Conservation (phyloP, 805 yeast genomes). For the Kuraishia cidri region DNA sequence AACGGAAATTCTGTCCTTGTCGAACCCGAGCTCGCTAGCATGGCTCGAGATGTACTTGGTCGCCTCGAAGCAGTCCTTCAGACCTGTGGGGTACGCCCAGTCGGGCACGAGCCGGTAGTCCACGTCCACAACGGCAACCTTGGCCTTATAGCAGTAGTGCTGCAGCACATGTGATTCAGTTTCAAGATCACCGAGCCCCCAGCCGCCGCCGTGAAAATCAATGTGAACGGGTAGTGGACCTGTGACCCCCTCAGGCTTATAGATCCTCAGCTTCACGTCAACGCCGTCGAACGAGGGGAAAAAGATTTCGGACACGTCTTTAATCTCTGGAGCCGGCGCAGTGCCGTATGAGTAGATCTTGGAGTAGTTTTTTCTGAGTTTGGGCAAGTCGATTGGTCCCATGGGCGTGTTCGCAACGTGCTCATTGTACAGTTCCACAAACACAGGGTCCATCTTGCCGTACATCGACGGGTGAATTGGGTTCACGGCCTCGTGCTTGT, state of each 20-base stretch:
- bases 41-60: slow-evolving; percentile 14
- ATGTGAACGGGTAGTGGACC: slow-evolving; percentile 18
- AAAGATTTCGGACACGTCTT: slow-evolving; percentile 8
- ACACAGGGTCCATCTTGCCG: slow-evolving; percentile 15
- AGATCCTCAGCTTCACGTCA: slow-evolving; percentile 15
- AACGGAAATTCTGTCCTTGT: slow-evolving; percentile 14
- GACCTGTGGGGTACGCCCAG: slow-evolving; percentile 15
- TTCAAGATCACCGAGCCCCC: slow-evolving; percentile 21
- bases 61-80: slow-evolving; percentile 19
- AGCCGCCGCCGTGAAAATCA: slow-evolving; percentile 25
- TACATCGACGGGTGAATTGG: slow-evolving; percentile 11
- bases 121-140: slow-evolving; percentile 19
- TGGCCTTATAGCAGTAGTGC: slow-evolving; percentile 15
- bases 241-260: slow-evolving; percentile 13
- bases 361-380: slow-evolving; percentile 13
- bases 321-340: slow-evolving; percentile 13
- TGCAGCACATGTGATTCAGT: slow-evolving; percentile 18
- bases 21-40: slow-evolving; percentile 11
- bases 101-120: slow-evolving; percentile 22
- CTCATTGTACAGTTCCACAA: slow-evolving; percentile 13
- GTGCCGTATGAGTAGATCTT: slow-evolving; percentile 16
- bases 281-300: slow-evolving; percentile 13
- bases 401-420: slow-evolving; percentile 14
- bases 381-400: slow-evolving; percentile 12
- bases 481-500: slow-evolving; percentile 10